Conservation (phyloP, 164 flowering plant species). For the Litsea cubeba region DNA sequence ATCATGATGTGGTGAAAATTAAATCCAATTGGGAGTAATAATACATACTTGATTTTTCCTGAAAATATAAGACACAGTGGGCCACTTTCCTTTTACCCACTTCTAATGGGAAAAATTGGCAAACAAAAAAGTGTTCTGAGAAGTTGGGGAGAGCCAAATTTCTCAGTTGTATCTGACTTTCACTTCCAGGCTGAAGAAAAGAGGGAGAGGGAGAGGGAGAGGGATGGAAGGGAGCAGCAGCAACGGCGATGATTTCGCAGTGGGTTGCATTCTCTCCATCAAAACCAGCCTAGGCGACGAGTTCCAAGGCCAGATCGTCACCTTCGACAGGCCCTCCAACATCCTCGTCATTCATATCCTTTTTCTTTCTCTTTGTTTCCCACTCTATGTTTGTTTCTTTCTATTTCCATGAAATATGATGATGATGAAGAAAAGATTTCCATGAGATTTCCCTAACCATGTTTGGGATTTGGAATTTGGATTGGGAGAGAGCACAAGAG, state of each 20-base stretch:
- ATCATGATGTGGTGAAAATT: too few relatives aligned
- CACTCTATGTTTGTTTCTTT: background rate
- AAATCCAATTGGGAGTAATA: too few relatives aligned
- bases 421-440: background rate
- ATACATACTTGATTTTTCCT: too few relatives aligned
- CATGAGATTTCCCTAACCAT: slow-evolving; percentile 27
- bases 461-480: background rate
- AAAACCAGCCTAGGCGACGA: slow-evolving; percentile 82
- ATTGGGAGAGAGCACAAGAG: slow-evolving; percentile 50
- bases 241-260: slow-evolving; percentile 54
- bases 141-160: too few relatives aligned
- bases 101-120: too few relatives aligned
- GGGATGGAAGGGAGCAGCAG: background rate
- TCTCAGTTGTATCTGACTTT: too few relatives aligned
- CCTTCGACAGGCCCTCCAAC: slow-evolving; percentile 79
- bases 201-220: background rate
- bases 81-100: too few relatives aligned
- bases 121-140: too few relatives aligned
- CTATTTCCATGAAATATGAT: background rate
- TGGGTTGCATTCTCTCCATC: slow-evolving; percentile 68
- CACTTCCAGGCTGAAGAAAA: background rate
- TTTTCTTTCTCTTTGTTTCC: slow-evolving; percentile 11
- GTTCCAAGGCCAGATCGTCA: slow-evolving; percentile 69
- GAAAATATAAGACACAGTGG: too few relatives aligned
- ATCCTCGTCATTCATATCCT: slow-evolving; percentile 93